phyloP scores from a whole-genome alignment of 352 stramenopile genomes.

The Phytophthora quininea region DNA sequence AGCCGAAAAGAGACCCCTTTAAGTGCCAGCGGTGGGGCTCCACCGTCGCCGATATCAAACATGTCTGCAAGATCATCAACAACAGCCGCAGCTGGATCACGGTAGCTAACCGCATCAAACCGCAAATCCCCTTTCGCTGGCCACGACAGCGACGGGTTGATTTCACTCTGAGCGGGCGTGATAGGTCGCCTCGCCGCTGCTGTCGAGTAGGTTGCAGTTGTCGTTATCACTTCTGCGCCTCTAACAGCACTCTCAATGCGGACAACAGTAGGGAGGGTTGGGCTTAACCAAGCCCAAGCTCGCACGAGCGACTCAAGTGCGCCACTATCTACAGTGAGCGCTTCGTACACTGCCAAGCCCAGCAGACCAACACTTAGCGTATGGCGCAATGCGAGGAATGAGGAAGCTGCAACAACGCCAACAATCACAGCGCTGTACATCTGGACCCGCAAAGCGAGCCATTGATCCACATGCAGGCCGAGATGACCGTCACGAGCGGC shows the following conservation, averaged over 20 bases:
- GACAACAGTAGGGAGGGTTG: constrained; percentile 28
- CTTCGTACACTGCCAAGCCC: constrained; percentile 92
- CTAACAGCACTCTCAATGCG: constrained; percentile 30
- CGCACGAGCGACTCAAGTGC: constrained; percentile 89
- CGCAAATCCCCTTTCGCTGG: constrained; percentile 79
- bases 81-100: constrained; percentile 67
- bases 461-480: constrained; percentile 63
- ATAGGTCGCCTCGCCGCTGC: constrained; percentile 25
- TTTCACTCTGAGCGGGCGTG: constrained; percentile 26
- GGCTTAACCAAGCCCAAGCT: constrained; percentile 63
- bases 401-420: constrained; percentile 45
- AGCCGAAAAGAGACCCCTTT: constrained; percentile 79
- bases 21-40: constrained; percentile 43
- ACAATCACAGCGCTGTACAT: constrained; percentile 65
- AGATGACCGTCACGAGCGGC: constrained; percentile 64
- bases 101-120: constrained; percentile 92
- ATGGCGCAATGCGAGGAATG: constrained; percentile 43
- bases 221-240: constrained; percentile 33
- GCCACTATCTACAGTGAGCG: constrained; percentile 86
- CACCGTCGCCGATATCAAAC: constrained; percentile 58
- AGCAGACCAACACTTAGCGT: constrained; percentile 74
- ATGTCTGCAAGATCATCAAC: constrained; percentile 33
- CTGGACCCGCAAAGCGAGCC: constrained; percentile 69
- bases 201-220: constrained; percentile 27
- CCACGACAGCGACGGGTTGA: constrained; percentile 74